Evolutionary conservation across 176 grass and related monocot genomes (phyloP).

Genomic region (Aegilops bicornis): DNA sequence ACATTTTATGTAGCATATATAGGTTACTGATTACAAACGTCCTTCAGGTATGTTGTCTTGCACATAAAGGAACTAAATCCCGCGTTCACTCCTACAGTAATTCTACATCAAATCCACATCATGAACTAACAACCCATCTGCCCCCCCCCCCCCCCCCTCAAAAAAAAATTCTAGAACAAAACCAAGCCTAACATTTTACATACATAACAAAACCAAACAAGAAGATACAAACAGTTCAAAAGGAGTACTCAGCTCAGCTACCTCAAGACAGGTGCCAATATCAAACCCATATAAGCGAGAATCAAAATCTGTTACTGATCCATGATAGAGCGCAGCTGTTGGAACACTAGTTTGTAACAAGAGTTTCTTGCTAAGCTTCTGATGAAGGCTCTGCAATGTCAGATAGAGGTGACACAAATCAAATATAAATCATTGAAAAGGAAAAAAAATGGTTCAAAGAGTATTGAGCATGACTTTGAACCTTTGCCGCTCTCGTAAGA

Average conservation of each 20-base stretch:
- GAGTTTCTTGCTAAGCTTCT: constrained; percentile 67
- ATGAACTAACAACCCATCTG: neutral
- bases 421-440: neutral
- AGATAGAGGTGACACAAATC: constrained; percentile 10
- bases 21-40: neutral
- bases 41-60: neutral
- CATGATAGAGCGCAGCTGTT: constrained; percentile 68
- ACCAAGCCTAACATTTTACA: neutral
- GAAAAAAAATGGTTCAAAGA: constrained; percentile 19
- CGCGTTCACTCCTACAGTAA: neutral
- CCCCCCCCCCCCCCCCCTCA: too few species aligned
- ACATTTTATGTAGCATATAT: neutral
- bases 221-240: neutral
- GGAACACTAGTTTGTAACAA: constrained; percentile 42
- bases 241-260: constrained; percentile 29
- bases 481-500: constrained; percentile 84
- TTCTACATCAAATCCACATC: neutral
- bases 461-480: constrained; percentile 17
- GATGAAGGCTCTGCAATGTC: constrained; percentile 61
- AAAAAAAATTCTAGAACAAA: constrained; percentile 13
- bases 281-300: constrained; percentile 77
- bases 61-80: constrained; percentile 3
- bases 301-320: constrained; percentile 83
- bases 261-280: constrained; percentile 88
- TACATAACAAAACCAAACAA: neutral